A percentile compares a stretch with the other conserved stretches of the same genome.
phyloP scores from a whole-genome alignment of 192 early-diverging fungal genomes.

The Coemansia erecta region DNA sequence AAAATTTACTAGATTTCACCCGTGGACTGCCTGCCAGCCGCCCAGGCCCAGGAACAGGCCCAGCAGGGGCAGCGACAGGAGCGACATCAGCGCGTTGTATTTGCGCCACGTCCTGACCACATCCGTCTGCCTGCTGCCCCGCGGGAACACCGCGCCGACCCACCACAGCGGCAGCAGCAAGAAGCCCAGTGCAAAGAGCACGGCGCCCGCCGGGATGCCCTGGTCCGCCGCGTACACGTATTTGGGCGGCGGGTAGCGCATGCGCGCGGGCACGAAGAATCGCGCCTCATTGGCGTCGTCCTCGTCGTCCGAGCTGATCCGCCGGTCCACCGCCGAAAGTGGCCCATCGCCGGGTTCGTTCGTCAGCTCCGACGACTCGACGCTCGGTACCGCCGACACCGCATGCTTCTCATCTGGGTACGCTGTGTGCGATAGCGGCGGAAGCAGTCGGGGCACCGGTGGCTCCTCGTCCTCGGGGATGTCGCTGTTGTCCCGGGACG shows the following conservation, averaged over 20 bases:
- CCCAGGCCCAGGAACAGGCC: slow-evolving; percentile 50
- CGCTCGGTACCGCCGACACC: no score
- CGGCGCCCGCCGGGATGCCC: slow-evolving; percentile 25
- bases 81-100: slow-evolving; percentile 53
- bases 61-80: slow-evolving; percentile 48
- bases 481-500: slow-evolving; percentile 15
- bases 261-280: slow-evolving; percentile 37
- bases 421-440: neutral
- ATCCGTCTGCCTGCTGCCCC: slow-evolving; percentile 14
- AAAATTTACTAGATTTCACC: no score
- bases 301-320: slow-evolving; percentile 44
- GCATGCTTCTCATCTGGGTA: no score
- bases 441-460: neutral
- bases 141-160: slow-evolving; percentile 47
- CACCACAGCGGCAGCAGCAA: slow-evolving; percentile 52
- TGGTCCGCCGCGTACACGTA: slow-evolving; percentile 26
- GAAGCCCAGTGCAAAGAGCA: slow-evolving; percentile 48
- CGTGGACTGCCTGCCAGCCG: slow-evolving; percentile 50
- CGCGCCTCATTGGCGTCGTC: slow-evolving; percentile 50
- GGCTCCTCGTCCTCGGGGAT: slow-evolving; percentile 11
- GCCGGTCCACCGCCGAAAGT: slow-evolving; percentile 21
- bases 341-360: neutral
- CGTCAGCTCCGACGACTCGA: no score
- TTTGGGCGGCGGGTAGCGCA: slow-evolving; percentile 38
- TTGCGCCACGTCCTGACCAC: slow-evolving; percentile 50